Conservation (phyloP, 108 stramenopile species). For the Skeletonema menzelii region DNA sequence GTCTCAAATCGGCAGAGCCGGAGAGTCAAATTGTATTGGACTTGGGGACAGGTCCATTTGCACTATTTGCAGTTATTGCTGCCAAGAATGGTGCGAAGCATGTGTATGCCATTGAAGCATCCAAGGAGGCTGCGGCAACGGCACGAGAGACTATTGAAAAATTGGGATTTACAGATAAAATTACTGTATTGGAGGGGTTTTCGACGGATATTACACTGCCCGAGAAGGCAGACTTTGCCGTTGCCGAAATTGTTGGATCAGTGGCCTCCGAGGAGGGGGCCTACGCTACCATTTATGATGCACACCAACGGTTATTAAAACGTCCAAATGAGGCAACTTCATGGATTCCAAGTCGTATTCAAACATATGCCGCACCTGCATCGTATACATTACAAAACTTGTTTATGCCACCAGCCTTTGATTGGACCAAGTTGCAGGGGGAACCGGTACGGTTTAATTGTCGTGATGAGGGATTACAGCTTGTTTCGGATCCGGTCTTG, state of each 20-base stretch:
- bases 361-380: slow-evolving; percentile 59
- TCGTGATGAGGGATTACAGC: slow-evolving; percentile 64
- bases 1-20: slow-evolving; percentile 35
- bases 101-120: slow-evolving; percentile 75
- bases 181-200: slow-evolving; percentile 67
- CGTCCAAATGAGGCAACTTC: slow-evolving; percentile 39
- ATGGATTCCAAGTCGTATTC: slow-evolving; percentile 65
- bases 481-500: slow-evolving; percentile 54
- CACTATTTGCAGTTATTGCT: slow-evolving; percentile 66
- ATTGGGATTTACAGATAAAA: slow-evolving; percentile 49
- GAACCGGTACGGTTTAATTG: slow-evolving; percentile 75
- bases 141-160: slow-evolving; percentile 44
- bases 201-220: slow-evolving; percentile 63
- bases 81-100: slow-evolving; percentile 64
- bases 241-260: slow-evolving; percentile 67
- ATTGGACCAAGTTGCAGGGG: slow-evolving; percentile 64
- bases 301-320: slow-evolving; percentile 50
- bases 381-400: slow-evolving; percentile 69
- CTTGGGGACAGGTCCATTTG: slow-evolving; percentile 73
- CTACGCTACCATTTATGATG: slow-evolving; percentile 63
- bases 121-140: slow-evolving; percentile 39
- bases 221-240: slow-evolving; percentile 60
- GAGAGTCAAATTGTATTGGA: slow-evolving; percentile 55
- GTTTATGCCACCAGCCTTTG: slow-evolving; percentile 63
- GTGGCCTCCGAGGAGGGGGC: slow-evolving; percentile 70